Evolutionary conservation across 2,329 filamentous ascomycete species (phyloP).

Genomic region (Helicocarpus griseus): DNA sequence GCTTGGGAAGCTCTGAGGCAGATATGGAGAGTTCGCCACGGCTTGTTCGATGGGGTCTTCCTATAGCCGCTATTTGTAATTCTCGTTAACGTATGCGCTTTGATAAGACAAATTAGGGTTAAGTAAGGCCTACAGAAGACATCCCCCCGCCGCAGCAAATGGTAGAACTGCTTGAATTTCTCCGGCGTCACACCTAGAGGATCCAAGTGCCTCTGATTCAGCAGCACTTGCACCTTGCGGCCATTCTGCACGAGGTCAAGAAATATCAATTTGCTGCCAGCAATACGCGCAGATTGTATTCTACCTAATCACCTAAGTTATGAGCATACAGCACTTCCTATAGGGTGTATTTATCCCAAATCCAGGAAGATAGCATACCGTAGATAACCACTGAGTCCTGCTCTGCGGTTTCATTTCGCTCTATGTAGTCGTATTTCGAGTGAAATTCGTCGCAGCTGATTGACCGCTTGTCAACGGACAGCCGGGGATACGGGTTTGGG

Average conservation of each 20-base stretch:
- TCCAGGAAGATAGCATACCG: constrained; percentile 30
- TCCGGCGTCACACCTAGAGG: constrained; percentile 28
- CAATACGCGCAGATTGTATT: constrained; percentile 59
- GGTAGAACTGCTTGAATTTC: constrained; percentile 51
- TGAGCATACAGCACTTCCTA: not conserved
- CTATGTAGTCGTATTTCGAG: constrained; percentile 27
- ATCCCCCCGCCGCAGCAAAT: constrained; percentile 68
- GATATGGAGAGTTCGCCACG: constrained; percentile 69
- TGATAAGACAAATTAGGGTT: not conserved
- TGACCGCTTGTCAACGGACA: constrained; percentile 21
- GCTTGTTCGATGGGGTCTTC: constrained; percentile 57
- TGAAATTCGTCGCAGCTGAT: constrained; percentile 29
- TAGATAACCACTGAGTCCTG: constrained; percentile 30
- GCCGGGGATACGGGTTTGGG: constrained; percentile 30
- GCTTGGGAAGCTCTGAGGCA: constrained; percentile 56
- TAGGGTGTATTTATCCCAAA: not conserved
- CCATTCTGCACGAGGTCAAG: constrained; percentile 69
- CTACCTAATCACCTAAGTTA: constrained; percentile 53
- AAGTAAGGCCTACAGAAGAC: constrained; percentile 57
- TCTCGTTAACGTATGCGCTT: too few relatives aligned
- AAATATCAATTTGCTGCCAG: constrained; percentile 73
- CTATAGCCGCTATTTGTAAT: constrained; percentile 57
- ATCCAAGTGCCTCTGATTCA: constrained; percentile 48
- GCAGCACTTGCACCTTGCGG: constrained; percentile 63
- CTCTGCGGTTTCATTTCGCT: constrained; percentile 31